Evolutionary conservation across 2,329 filamentous ascomycete species (phyloP).

Genomic region (Ophiocordyceps australis): DNA sequence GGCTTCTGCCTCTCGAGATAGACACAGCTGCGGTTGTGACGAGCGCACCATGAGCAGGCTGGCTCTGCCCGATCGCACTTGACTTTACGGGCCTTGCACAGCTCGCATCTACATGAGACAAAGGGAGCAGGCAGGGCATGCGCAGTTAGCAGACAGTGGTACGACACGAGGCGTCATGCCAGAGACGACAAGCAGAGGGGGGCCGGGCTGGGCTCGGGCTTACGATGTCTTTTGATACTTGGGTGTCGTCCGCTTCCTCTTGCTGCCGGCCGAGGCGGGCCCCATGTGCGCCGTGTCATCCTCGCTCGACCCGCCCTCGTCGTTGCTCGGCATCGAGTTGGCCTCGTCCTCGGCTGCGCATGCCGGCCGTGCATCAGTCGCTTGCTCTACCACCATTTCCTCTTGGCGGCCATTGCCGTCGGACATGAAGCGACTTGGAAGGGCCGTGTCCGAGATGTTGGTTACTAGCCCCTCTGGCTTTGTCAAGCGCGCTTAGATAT

Average conservation of each 20-base stretch:
- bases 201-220: too few relatives aligned
- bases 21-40: constrained; percentile 47
- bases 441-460: too few relatives aligned
- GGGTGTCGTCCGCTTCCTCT: constrained; percentile 20
- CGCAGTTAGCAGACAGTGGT: too few relatives aligned
- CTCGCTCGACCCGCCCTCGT: constrained; percentile 17
- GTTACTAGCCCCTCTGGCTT: too few relatives aligned
- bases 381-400: constrained; percentile 4
- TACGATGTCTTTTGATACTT: constrained; percentile 24
- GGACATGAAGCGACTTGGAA: too few relatives aligned
- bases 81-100: constrained; percentile 25
- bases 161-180: too few relatives aligned
- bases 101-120: constrained; percentile 15
- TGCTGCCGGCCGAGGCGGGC: constrained; percentile 8
- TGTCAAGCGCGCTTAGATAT: too few relatives aligned
- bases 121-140: neutral
- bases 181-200: too few relatives aligned
- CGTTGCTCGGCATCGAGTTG: constrained; percentile 16
- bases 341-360: constrained; percentile 16
- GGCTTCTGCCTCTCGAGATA: constrained; percentile 57
- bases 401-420: constrained; percentile 2
- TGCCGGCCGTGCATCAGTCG: constrained; percentile 4
- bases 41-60: constrained; percentile 53
- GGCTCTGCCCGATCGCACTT: constrained; percentile 35
- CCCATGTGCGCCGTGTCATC: constrained; percentile 14